Evolutionary conservation across 169 alveolate species (phyloP).

Genomic region (Eimeria praecox): DNA sequence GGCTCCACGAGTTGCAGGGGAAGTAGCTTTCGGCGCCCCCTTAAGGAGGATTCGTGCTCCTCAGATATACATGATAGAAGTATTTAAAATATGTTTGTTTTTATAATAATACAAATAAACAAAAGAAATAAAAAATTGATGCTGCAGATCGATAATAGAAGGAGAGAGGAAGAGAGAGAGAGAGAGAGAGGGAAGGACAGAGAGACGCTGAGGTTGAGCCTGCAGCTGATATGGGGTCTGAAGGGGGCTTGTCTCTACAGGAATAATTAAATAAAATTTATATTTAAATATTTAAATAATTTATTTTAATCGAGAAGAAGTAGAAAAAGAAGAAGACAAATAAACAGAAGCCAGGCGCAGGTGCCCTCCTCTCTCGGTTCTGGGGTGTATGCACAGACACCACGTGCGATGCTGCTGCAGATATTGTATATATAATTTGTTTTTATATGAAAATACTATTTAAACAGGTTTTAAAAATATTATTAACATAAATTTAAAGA

Average conservation of each 20-base stretch:
- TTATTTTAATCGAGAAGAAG: background rate
- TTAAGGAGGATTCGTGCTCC: background rate
- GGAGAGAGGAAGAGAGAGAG: background rate
- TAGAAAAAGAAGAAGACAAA: no score
- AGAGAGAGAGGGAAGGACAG: background rate
- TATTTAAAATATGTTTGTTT: background rate
- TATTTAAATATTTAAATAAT: background rate
- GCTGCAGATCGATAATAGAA: no score
- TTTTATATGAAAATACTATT: no score
- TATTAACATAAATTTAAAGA: no score
- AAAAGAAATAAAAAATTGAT: background rate
- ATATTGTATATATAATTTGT: no score
- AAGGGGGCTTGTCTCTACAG: background rate
- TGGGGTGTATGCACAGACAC: conserved; percentile 12
- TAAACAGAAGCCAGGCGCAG: background rate
- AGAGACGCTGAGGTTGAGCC: no score
- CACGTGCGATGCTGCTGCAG: background rate
- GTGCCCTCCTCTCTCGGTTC: background rate
- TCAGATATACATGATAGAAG: no score
- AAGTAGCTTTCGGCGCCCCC: background rate
- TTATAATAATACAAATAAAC: background rate
- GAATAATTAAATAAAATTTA: background rate
- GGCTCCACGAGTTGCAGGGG: no score
- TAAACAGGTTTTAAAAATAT: background rate
- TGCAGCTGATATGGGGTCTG: no score